Evolutionary conservation across 1,139 yeast species (phyloP), one percentile per base, ranked within the genome.

Genomic region (Suhomyces terraborum): DNA sequence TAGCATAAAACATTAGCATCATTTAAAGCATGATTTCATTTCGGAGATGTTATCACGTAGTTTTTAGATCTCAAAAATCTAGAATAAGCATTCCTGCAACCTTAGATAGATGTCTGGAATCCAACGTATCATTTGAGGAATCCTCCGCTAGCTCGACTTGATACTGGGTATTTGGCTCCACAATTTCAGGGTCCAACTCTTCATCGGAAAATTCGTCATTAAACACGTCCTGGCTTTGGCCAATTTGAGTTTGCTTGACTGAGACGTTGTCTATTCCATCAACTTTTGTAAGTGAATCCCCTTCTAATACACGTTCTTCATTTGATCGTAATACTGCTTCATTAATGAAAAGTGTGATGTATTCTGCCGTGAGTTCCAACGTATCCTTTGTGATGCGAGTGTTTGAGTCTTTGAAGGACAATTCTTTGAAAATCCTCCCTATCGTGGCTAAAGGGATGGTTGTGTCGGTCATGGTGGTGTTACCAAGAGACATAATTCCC

Each of bases 271-370:
- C 70, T n/a, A 64, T 66, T 0, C 70, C 72, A 37, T 62, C 69
- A 1, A 61, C 66, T 26, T 53, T 52, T 13, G 54, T 49, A 14
- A 56, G 43, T 2, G 58, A 45, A 21, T 58, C 62, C 1, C 62
- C 67, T 40, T 71, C 75, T 14, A 55, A 47, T 4, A 63, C 29
- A 33, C 81, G 52, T 45, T 67, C 76, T 46, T 82, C 86, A 43
- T 81, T 74, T 2, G 89, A 75, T 46, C 91, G 56, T 10, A 77
- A 55, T 2, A 82, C 72, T 0, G 88, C 88, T 58, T 84, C 89
- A 41, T 76, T 69, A 10, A 84, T 72, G 53, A 83, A 83, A 48
- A 82, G 59, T 35, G 77, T 69, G 32, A 82, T 67, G 51, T 84
- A 84, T 50, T 79, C 83, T 1, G 80, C 64, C 1, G 81, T 67